Evolutionary conservation across 805 yeast species (phyloP), one percentile per base, ranked within the genome.

Genomic region (Zygosaccharomyces siamensis): DNA sequence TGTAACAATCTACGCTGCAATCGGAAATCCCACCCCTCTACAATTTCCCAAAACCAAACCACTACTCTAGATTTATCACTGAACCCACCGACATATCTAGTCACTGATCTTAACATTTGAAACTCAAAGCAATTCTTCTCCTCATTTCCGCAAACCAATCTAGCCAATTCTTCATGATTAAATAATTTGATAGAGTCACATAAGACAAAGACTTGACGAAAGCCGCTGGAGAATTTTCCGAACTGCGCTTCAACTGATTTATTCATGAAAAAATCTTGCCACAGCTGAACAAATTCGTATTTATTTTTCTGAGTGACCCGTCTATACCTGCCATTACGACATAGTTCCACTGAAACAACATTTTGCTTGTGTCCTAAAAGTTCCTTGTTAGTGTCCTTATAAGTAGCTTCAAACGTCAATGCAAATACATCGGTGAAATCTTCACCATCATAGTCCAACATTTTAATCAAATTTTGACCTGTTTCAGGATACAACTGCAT

Each of bases 1-100:
- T 76, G 72, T 33, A 92, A 67, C 39, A 92, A 70, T 56, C 77
- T 78, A 53, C 81, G 80, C 56, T 86, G 95, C 8, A 67, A 58
- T n/a, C 70, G 71, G 56, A 87, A 75, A 35, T 59, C 58, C 66
- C 66, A 62, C 7, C 32, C 21, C 7, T 49, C 39, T 3, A 60
- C 12, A 62, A 80, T 80, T 14, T 84, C 82, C 98, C 99, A 92
- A 62, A 92, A 88, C 98, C 98, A 93, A 21, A 58, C 48, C 4
- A 89, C 75, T 0, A 82, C 68, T 0, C 57, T 49, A 5, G 75
- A 70, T 6, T 60, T 55, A 6, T 60, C 55, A 1, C 62, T 55
- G 11, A 69, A 68, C 75, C 90, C 89, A 8, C 90, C 89, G 16
- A 66, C 67, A 63, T 90, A 93, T 51, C 76, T 80, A 0, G 97